A percentile compares a stretch with the other conserved stretches of the same genome.
phyloP scores from a whole-genome alignment of 257 asterid genomes.

The Dorcoceras hygrometricum region DNA sequence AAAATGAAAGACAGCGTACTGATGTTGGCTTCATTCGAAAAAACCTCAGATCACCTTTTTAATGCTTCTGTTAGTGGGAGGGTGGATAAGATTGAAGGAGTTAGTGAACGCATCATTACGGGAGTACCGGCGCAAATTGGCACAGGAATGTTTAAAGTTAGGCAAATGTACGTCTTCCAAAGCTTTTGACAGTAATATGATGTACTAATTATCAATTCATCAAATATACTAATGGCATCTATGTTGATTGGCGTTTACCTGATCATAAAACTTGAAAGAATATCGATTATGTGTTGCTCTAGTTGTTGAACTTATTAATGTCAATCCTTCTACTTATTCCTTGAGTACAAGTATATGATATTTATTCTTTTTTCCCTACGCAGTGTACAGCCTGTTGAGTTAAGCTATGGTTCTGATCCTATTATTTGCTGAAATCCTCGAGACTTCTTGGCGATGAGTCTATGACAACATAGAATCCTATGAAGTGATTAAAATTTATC shows the following conservation, averaged over 20 bases:
- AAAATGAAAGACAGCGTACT: constrained; percentile 86
- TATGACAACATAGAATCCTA: neutral
- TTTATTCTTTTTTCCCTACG: constrained; percentile 23
- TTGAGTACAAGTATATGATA: constrained; percentile 3
- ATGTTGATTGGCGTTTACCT: neutral
- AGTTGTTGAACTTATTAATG: neutral
- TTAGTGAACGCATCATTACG: constrained; percentile 88
- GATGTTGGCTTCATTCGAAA: constrained; percentile 94
- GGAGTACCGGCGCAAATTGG: constrained; percentile 85
- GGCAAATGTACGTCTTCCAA: constrained; percentile 51
- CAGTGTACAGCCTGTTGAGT: constrained; percentile 51
- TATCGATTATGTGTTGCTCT: neutral
- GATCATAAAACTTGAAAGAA: neutral
- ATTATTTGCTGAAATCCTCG: constrained; percentile 36
- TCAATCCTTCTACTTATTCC: neutral
- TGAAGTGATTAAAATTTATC: neutral
- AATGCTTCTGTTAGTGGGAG: constrained; percentile 80
- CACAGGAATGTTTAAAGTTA: constrained; percentile 86
- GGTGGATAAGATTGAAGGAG: constrained; percentile 88
- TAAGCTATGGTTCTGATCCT: constrained; percentile 44
- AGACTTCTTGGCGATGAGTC: neutral
- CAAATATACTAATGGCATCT: neutral
- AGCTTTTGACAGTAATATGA: neutral
- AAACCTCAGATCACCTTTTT: constrained; percentile 82
- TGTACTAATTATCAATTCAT: neutral